Evolutionary conservation across 257 asterid species (phyloP).

Genomic region (Mitragyna speciosa): DNA sequence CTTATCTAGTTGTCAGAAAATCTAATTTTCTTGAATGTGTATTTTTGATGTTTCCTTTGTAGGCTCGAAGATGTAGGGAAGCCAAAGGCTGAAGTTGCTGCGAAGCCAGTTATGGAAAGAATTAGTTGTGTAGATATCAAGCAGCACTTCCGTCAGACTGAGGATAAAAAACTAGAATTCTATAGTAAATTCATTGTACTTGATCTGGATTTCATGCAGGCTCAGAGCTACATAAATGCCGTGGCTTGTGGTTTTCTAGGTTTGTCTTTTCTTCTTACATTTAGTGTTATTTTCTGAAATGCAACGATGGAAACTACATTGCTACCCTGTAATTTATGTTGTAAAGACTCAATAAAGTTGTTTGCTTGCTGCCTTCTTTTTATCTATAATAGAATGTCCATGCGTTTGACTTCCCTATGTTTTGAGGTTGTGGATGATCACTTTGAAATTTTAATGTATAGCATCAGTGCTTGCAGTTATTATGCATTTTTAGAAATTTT

Average conservation of each 20-base stretch:
- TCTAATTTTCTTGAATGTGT: too few relatives aligned
- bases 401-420: neutral
- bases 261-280: slow-evolving; percentile 38
- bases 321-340: slow-evolving; percentile 17
- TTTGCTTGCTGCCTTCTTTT: neutral
- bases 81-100: slow-evolving; percentile 99
- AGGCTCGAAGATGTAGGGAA: slow-evolving; percentile 97
- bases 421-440: neutral
- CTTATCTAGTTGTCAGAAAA: too few relatives aligned
- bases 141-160: slow-evolving; percentile 95
- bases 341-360: too few relatives aligned
- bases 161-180: slow-evolving; percentile 89
- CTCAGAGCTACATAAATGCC: slow-evolving; percentile 93
- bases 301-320: slow-evolving; percentile 5
- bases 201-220: slow-evolving; percentile 96
- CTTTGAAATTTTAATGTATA: neutral
- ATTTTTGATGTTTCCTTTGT: slow-evolving; percentile 26
- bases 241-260: slow-evolving; percentile 96
- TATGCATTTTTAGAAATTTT: neutral
- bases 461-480: neutral
- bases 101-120: slow-evolving; percentile 94
- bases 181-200: slow-evolving; percentile 92
- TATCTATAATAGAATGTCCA: neutral
- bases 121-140: slow-evolving; percentile 77
- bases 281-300: slow-evolving; percentile 13